phyloP scores from a whole-genome alignment of 2,329 filamentous ascomycete genomes.

The Eutypella sp. region DNA sequence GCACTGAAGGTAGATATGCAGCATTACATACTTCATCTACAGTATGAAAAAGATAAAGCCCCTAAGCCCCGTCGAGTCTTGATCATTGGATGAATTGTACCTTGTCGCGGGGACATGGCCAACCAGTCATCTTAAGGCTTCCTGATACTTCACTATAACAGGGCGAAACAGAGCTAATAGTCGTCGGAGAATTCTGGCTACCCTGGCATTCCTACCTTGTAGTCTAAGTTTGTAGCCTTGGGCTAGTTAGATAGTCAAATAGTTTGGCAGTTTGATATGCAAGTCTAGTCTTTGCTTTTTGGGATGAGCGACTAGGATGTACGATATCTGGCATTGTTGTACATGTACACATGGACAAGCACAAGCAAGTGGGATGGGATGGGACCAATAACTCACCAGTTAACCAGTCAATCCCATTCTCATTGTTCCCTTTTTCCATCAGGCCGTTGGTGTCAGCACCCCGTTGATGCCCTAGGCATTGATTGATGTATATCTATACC shows the following conservation, averaged over 20 bases:
- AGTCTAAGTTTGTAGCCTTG: too few relatives aligned
- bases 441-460: too few relatives aligned
- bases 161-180: not conserved
- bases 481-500: too few relatives aligned
- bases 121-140: not conserved
- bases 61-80: too few relatives aligned
- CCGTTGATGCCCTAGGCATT: too few relatives aligned
- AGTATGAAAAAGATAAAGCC: not conserved
- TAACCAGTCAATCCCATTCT: too few relatives aligned
- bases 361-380: not conserved
- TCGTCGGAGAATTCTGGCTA: not conserved
- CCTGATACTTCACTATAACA: not conserved
- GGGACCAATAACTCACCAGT: not conserved
- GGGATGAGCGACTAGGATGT: too few relatives aligned
- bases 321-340: not conserved
- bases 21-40: not conserved
- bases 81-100: not conserved
- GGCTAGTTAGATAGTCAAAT: too few relatives aligned
- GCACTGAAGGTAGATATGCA: not conserved
- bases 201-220: too few relatives aligned
- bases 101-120: not conserved
- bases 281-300: too few relatives aligned
- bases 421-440: too few relatives aligned
- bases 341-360: not conserved
- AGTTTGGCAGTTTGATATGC: too few relatives aligned